Evolutionary conservation across 176 grass and related monocot species (phyloP).

Genomic region (Carex littledalei): DNA sequence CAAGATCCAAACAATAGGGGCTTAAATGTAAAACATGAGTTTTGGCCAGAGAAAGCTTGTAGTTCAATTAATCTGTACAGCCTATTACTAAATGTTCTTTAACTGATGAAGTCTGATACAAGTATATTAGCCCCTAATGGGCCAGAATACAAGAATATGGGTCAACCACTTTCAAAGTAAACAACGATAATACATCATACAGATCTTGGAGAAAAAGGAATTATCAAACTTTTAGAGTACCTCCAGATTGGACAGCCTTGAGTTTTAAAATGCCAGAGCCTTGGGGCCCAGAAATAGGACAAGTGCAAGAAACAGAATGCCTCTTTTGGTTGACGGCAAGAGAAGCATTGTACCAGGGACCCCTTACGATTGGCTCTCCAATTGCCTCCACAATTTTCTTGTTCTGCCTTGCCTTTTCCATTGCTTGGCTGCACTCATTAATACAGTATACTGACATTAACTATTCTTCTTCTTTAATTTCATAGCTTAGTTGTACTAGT

Average conservation of each 20-base stretch:
- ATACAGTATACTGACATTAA: neutral
- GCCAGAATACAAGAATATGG: neutral
- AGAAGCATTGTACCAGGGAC: slow-evolving; percentile 65
- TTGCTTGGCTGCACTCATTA: slow-evolving; percentile 50
- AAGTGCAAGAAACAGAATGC: slow-evolving; percentile 64
- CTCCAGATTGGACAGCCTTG: slow-evolving; percentile 63
- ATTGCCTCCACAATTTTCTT: slow-evolving; percentile 51
- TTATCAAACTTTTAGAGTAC: slow-evolving; percentile 19
- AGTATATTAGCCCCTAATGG: neutral
- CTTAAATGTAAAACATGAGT: neutral
- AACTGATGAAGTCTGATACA: neutral
- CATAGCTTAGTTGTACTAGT: neutral
- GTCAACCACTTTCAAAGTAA: neutral
- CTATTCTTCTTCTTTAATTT: neutral
- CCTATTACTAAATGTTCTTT: neutral
- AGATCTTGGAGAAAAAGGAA: neutral
- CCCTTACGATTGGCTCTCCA: slow-evolving; percentile 50
- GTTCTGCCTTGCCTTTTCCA: slow-evolving; percentile 63
- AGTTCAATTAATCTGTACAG: neutral
- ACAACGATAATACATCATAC: neutral
- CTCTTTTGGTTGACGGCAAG: slow-evolving; percentile 37
- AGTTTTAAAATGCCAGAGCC: slow-evolving; percentile 70
- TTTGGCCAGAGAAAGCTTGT: neutral
- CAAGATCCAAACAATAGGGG: neutral
- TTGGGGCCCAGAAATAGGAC: slow-evolving; percentile 44